phyloP scores from a whole-genome alignment of 139 green algal species.

The Picochlorum sp. region DNA sequence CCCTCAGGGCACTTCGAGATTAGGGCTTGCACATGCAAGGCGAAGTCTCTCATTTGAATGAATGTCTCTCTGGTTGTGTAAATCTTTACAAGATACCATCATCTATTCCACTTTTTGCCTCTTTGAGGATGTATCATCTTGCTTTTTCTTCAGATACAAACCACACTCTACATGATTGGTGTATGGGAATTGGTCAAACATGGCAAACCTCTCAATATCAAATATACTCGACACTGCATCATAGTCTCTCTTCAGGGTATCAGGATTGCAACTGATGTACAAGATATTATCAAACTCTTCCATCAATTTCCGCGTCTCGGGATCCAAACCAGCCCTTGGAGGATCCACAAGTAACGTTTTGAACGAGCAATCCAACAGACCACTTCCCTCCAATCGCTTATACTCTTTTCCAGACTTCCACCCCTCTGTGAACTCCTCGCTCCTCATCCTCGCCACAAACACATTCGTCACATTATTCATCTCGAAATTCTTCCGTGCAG shows the following conservation, averaged over 20 bases:
- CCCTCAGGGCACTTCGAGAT: background rate
- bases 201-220: conserved; percentile 61
- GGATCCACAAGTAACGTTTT: conserved; percentile 81
- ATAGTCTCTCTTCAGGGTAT: conserved; percentile 26
- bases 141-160: conserved; percentile 47
- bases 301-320: conserved; percentile 45
- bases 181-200: conserved; percentile 95
- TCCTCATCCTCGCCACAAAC: conserved; percentile 62
- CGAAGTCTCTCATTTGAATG: no score
- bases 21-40: background rate
- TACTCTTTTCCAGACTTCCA: conserved; percentile 41
- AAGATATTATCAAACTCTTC: conserved; percentile 68
- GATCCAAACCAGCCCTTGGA: conserved; percentile 49
- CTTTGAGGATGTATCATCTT: background rate
- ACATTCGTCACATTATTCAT: conserved; percentile 44
- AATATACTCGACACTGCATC: conserved; percentile 36
- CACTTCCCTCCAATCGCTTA: conserved; percentile 29
- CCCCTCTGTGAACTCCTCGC: conserved; percentile 74
- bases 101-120: conserved; percentile 1
- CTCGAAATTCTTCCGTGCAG: conserved; percentile 52
- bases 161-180: conserved; percentile 83
- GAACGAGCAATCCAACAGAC: conserved; percentile 36
- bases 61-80: background rate
- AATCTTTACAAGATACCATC: background rate
- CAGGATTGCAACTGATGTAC: conserved; percentile 93